Conservation (phyloP, 306 rosid genomes). For the Cucurbita pepo region DNA sequence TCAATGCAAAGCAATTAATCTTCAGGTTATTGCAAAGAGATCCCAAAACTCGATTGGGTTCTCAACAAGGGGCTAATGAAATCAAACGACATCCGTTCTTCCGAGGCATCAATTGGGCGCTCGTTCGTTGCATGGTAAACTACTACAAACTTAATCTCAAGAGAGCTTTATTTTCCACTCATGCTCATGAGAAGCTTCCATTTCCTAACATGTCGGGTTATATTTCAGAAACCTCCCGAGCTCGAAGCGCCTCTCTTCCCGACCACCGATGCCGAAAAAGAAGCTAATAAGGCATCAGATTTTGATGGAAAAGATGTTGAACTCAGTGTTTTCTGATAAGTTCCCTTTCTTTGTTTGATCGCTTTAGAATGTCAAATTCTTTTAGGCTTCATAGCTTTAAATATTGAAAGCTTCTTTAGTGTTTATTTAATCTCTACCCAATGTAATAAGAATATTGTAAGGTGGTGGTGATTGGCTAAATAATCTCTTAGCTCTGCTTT, state of each 20-base stretch:
- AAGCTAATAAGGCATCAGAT: conserved; percentile 20
- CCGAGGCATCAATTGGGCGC: conserved; percentile 73
- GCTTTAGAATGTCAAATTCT: not conserved
- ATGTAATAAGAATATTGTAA: conserved; percentile 2
- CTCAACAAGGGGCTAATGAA: conserved; percentile 75
- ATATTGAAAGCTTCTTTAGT: not conserved
- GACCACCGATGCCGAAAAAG: conserved; percentile 35
- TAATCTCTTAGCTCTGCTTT: not conserved
- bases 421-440: not conserved
- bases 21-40: conserved; percentile 65
- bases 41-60: conserved; percentile 69
- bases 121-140: conserved; percentile 73
- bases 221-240: conserved; percentile 62
- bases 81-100: conserved; percentile 77
- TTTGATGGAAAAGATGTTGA: conserved; percentile 42
- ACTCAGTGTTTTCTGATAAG: conserved; percentile 46
- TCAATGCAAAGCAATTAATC: conserved; percentile 60
- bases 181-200: not conserved
- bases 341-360: not conserved
- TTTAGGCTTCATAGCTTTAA: not conserved
- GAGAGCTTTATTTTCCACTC: not conserved
- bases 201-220: not conserved
- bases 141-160: not conserved
- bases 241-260: conserved; percentile 48
- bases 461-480: not conserved